Evolutionary conservation across 2,329 filamentous ascomycete species (phyloP), one percentile per base, ranked within the genome.

Genomic region (Aspergillus sp.): DNA sequence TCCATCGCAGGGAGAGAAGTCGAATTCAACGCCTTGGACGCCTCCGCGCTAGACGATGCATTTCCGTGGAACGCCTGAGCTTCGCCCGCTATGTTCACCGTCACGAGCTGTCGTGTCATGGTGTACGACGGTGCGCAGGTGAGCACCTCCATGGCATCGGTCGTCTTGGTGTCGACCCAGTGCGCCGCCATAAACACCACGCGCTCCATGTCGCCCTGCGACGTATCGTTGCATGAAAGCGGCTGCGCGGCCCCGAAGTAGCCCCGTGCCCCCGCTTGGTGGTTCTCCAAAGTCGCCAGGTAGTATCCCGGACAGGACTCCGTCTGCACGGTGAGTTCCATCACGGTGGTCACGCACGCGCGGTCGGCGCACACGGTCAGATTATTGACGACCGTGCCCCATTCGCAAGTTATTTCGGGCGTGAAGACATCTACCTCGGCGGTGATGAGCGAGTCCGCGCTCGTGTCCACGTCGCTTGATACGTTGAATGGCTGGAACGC

Each of bases 401-500:
- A 16, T 40, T 40, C 36, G n/a, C 36, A 40, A n/a, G 5, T 5
- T 5, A 40, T 16, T 5, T 40, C 10, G 5, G 36, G 36, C n/a
- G 36, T 40, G 36, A 16, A 40, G 36, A 40, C 36, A 5, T 40
- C 36, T 5, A 40, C 36, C 7, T 9, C 36, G n/a, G 36, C 36
- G n/a, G 36, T n/a, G 36, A 40, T 40, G 36, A 40, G 36, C 36
- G 36, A 40, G 7, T 40, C n/a, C 36, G 36, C 7, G n/a, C 36
- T 16, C 5, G 36, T 40, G 10, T 40, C 10, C 9, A 40, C 7
- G 36, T 9, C 16, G 7, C 16, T 11, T n/a, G 7, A 16, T 11
- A 46, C 9, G 19, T 42, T 50, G 34, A 57, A 57, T 10, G 46
- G 45, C 20, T 38, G 19, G 21, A 54, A 54, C 11, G 54, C 54